Evolutionary conservation across 192 early-diverging fungal species (phyloP), one percentile per base, ranked within the genome.

Genomic region (Dissophora ornata): DNA sequence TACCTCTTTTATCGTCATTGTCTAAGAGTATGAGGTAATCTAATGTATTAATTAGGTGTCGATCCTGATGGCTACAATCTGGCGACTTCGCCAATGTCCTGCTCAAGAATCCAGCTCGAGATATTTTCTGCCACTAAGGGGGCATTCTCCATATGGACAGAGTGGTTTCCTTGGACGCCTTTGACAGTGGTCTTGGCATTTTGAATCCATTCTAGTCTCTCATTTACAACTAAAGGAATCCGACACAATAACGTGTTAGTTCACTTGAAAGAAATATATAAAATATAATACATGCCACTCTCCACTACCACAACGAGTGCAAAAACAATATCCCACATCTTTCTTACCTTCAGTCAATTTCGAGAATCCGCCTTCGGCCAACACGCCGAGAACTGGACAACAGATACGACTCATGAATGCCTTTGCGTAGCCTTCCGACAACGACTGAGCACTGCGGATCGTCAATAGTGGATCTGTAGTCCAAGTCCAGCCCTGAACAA

Each of bases 71-170:
- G 18, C 32, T 42, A 74, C 21, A 77, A 57, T 24, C 51, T 50
- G 4, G 71, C 62, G 36, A 30, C 44, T 18, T 40, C n/a, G 1
- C n/a, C 26, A 44, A 60, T 6, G 40, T 67, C 64, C 36, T 67
- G 71, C 2, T 30, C 36, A 10, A 67, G 50, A 13, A 77, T 42
- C 71, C 71, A 77, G 24, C n/a, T 30, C 8, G 49, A 62, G 15
- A 77, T 41, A 5, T 49, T 19, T 22, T 45, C 44, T 47, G 71
- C 56, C 9, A 77, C 29, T 10, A 33, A 9, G 16, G 63, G 64
- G 0, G 71, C 71, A 40, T 77, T 41, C 26, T 77, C 71, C 57
- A 77, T 60, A 30, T 77, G 71, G 21, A 77, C 63, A 42, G 63
- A 67, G 21, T 77, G 71, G 36, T 22, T 54, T 12, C 71, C 71